Conservation (phyloP, 495 filamentous ascomycete genomes). For the Hyaloscypha hepaticicola region DNA sequence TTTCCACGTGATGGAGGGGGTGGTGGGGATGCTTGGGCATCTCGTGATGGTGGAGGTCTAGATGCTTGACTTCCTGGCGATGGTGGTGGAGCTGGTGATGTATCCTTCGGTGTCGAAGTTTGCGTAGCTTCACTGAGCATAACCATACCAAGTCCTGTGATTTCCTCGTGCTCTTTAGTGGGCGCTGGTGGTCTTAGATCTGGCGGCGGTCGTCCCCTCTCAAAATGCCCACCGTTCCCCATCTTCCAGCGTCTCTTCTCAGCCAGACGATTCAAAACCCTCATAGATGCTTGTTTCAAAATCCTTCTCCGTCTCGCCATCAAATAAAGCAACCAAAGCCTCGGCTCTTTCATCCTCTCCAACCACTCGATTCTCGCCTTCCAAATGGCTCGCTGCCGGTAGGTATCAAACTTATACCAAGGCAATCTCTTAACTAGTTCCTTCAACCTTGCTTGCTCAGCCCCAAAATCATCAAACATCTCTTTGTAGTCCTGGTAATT, state of each 20-base stretch:
- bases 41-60: too few species aligned
- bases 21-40: not conserved
- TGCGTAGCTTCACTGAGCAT: constrained; percentile 4
- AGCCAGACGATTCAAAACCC: constrained; percentile 7
- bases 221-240: not conserved
- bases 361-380: constrained; percentile 25
- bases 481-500: constrained; percentile 26
- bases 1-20: not conserved
- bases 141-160: not conserved
- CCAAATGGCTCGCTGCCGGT: constrained; percentile 15
- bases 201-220: not conserved
- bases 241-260: constrained; percentile 20
- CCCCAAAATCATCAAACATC: constrained; percentile 27
- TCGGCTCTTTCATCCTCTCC: constrained; percentile 24
- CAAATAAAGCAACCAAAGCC: constrained; percentile 24
- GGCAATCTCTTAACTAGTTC: constrained; percentile 11
- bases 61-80: not conserved
- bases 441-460: constrained; percentile 14
- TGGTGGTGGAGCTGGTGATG: not conserved
- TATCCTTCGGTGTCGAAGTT: not conserved
- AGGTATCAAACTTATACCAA: constrained; percentile 17
- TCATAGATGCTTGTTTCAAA: constrained; percentile 14
- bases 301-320: constrained; percentile 27
- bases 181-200: too few species aligned
- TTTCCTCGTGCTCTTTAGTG: not conserved